Base-by-base conservation (phyloP, 805 yeast genomes). In the Blastobotrys parvus region DNA sequence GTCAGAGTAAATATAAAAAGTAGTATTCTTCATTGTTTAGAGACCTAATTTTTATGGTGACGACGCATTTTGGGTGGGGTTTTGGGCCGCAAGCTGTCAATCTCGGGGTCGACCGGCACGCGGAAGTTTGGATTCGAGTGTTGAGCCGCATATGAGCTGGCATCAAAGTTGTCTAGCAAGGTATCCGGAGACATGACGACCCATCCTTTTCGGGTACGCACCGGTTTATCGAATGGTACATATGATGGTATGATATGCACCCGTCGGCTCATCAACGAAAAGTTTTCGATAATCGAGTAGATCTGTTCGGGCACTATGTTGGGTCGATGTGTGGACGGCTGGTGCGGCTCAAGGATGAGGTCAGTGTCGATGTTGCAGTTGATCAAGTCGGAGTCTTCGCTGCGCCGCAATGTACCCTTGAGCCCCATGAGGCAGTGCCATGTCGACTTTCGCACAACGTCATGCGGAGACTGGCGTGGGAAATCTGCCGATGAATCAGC, bases 351-450 rank as follows among this genome's bases (percentile, higher is more conserved):
- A 47, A 89, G 72, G 47, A 79, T 80, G 40, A 89, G 69, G 62
- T 89, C 97, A 0, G 96, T 88, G 56, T 89, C 94, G 32, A 89
- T 77, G 57, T 89, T 89, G 64, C 97, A 90, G 59, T 89, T 94
- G 47, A 89, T 88, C 46, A 89, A 68, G 60, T 85, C 88, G 11
- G 75, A 74, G 63, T 89, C 97, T 0, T 80, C 77, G 2, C 94
- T 77, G 54, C 97, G 72, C 56, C 95, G 71, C 5, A 89, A 90
- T 0, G 97, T 89, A 2, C 97, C 97, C 2, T 95, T 89, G 42
- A 89, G 83, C 53, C 96, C 90, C 96, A 89, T 88, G 84, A 95
- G 83, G 56, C 97, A 89, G 63, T 90, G 97, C 95, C 96, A 89
- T 61, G 83, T 78, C 45, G 80, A 77, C 46, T 77, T 78, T 43